phyloP scores from a whole-genome alignment of 108 stramenopile species.

The Skeletonema grethae region DNA sequence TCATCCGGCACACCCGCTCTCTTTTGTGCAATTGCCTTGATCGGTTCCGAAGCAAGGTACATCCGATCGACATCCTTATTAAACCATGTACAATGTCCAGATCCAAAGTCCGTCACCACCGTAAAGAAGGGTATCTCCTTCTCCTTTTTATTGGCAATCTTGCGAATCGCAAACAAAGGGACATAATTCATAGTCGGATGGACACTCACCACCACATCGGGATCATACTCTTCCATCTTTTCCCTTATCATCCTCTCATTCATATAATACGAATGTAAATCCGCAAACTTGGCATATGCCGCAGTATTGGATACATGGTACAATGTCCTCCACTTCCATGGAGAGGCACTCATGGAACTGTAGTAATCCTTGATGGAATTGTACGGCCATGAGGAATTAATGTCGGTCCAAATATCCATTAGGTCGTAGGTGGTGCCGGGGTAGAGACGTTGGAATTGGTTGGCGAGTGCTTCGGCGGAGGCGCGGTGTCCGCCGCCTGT shows the following conservation, averaged over 20 bases:
- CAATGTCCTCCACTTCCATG: constrained; percentile 84
- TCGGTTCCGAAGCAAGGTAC: constrained; percentile 87
- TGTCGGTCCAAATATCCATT: constrained; percentile 81
- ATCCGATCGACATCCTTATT: constrained; percentile 79
- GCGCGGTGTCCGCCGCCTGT: constrained; percentile 99
- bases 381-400: constrained; percentile 59
- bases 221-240: constrained; percentile 61
- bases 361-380: constrained; percentile 4
- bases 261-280: constrained; percentile 59
- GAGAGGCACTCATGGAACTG: constrained; percentile 29
- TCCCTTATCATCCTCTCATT: constrained; percentile 64
- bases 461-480: constrained; percentile 91
- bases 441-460: constrained; percentile 82
- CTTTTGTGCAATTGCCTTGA: constrained; percentile 64
- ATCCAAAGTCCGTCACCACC: constrained; percentile 95
- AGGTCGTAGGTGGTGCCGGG: constrained; percentile 89
- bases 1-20: constrained; percentile 72
- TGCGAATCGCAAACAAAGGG: constrained; percentile 62
- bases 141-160: constrained; percentile 59
- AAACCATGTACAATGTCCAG: constrained; percentile 95
- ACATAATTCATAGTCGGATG: constrained; percentile 95
- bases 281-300: constrained; percentile 52
- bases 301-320: constrained; percentile 79
- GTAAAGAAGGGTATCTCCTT: constrained; percentile 90
- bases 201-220: constrained; percentile 91